Base-by-base conservation (phyloP, 2,329 filamentous ascomycete species). In the Fusarium camptoceras region DNA sequence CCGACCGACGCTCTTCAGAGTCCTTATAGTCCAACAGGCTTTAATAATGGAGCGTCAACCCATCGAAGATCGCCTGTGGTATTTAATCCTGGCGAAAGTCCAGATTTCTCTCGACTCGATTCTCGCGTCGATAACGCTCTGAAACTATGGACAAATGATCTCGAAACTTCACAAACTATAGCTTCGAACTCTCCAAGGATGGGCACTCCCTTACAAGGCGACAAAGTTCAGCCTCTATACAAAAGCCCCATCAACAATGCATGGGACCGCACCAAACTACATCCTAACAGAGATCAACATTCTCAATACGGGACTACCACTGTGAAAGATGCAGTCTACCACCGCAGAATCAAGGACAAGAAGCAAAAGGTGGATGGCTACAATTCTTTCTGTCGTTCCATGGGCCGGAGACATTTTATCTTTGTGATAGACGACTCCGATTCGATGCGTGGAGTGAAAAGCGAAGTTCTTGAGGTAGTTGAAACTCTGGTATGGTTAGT, bases 361-460 rank as follows among this genome's bases (percentile, higher is more conserved):
- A 41, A 30, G 11, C 30, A 62, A 2, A 5, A 10, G 3, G n/a
- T 70, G 9, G 10, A 25, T 15, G 68, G 66, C 11, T 67, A 59
- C 28, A 34, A 34, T 0, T 25, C 14, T 3, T 67, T 66, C 24
- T 10, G n/a, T 2, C 34, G 20, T 5, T 9, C 10, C 1, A 44
- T 67, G 3, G 42, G 49, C 4, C 34, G n/a, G 3, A 49, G 68
- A n/a, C 58, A 64, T 10, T 70, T 67, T 5, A 25, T 71, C 5
- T 39, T 71, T 28, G 14, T 71, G 8, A 54, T 71, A 41, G 68
- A 71, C 12, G 66, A 70, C n/a, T 71, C 68, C 4, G 3, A 12
- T 4, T 59, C 68, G 3, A 71, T 71, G 68, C 50, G 44, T 0
- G 6, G 18, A 0, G 22, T 37, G 11, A 24, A 15, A 2, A 2